Conservation (phyloP, 345 rosid species). For the Ricinus communis region DNA sequence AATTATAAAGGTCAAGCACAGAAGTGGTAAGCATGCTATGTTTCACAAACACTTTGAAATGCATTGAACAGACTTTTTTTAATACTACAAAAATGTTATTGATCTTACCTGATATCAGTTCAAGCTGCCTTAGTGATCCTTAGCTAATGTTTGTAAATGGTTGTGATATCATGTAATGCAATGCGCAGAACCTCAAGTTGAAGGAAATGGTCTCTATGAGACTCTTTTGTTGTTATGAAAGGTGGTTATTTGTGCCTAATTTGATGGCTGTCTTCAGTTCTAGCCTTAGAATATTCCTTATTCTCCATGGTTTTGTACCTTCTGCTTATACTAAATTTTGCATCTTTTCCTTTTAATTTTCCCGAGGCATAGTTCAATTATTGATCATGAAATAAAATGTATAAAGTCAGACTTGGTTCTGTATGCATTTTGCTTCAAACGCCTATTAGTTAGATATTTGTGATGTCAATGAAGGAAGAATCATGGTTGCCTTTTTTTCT, state of each 20-base stretch:
- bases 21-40: conserved; percentile 49
- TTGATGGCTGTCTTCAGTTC: neutral
- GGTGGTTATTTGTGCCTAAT: too few relatives aligned
- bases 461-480: neutral
- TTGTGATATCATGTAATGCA: too few relatives aligned
- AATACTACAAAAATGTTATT: neutral
- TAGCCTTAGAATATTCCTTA: neutral
- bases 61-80: neutral
- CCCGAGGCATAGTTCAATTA: neutral
- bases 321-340: neutral
- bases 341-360: neutral
- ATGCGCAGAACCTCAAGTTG: too few relatives aligned
- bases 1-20: conserved; percentile 84
- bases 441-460: neutral
- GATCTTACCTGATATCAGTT: neutral
- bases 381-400: neutral
- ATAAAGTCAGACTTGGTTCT: neutral
- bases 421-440: neutral
- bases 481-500: too few relatives aligned
- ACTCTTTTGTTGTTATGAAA: neutral
- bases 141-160: too few relatives aligned
- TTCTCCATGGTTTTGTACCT: neutral
- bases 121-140: neutral
- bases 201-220: neutral
- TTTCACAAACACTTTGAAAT: neutral